phyloP scores from a whole-genome alignment of 306 rosid species.

The Phaseolus lunatus region DNA sequence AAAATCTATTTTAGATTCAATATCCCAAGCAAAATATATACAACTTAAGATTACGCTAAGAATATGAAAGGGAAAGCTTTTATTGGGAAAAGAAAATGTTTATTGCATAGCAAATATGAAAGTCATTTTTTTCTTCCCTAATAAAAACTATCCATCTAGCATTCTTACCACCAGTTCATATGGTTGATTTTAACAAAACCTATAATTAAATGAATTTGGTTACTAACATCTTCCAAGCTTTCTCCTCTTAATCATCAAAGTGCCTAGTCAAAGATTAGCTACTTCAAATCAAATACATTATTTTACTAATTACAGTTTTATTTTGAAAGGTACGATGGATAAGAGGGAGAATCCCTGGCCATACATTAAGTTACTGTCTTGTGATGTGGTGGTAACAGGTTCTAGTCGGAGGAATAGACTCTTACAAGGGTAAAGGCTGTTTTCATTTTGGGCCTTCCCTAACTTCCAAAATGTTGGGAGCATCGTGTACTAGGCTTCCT shows the following conservation, averaged over 20 bases:
- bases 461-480: neutral
- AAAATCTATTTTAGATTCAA: neutral
- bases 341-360: neutral
- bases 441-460: neutral
- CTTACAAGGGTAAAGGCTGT: neutral
- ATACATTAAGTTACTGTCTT: neutral
- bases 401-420: neutral
- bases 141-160: neutral
- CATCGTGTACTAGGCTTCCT: neutral
- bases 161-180: neutral
- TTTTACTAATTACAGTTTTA: neutral
- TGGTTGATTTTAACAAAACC: neutral
- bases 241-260: conserved; percentile 6
- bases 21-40: neutral
- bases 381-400: neutral
- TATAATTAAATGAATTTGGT: neutral
- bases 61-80: neutral
- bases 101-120: neutral
- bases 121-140: neutral
- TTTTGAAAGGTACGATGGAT: neutral
- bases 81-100: neutral
- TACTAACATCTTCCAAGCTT: neutral
- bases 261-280: conserved; percentile 1
- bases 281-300: conserved; percentile 1
- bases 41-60: neutral